phyloP scores from a whole-genome alignment of 441 rosid genomes.

The Pelargonium cotyledonis region DNA sequence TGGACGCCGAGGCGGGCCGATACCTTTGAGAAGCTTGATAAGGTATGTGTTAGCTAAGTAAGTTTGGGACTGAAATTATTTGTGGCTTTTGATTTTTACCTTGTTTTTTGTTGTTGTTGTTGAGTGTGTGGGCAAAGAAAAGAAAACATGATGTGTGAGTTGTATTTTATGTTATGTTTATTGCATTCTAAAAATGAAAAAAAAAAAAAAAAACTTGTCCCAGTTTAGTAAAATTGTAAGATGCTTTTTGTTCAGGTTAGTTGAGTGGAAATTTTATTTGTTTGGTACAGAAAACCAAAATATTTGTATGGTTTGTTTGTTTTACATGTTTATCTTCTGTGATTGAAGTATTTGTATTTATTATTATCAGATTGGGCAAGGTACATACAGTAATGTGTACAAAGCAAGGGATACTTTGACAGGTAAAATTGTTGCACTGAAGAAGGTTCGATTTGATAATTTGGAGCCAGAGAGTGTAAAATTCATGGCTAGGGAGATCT shows the following conservation, averaged over 20 bases:
- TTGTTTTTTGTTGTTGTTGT: not conserved
- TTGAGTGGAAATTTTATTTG: not conserved
- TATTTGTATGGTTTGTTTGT: no score
- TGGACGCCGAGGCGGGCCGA: slow-evolving; percentile 50
- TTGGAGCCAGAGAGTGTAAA: slow-evolving; percentile 58
- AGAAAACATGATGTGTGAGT: no score
- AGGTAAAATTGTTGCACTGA: slow-evolving; percentile 54
- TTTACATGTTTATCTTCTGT: no score
- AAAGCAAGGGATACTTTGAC: slow-evolving; percentile 52
- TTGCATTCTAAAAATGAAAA: not conserved
- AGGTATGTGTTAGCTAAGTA: slow-evolving; percentile 25
- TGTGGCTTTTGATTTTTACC: not conserved
- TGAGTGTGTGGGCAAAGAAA: no score
- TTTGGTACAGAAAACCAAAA: not conserved
- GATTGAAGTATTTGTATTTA: no score
- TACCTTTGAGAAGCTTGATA: slow-evolving; percentile 45
- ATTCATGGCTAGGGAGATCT: slow-evolving; percentile 65
- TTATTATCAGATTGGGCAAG: slow-evolving; percentile 54
- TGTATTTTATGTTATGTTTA: no score
- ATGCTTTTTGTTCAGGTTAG: not conserved
- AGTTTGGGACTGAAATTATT: not conserved
- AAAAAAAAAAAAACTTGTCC: not conserved
- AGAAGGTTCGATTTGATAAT: slow-evolving; percentile 61
- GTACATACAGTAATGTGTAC: slow-evolving; percentile 62
- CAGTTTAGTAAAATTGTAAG: not conserved